Base-by-base conservation (phyloP, 306 rosid species). In the Cucurbita ficifolia region DNA sequence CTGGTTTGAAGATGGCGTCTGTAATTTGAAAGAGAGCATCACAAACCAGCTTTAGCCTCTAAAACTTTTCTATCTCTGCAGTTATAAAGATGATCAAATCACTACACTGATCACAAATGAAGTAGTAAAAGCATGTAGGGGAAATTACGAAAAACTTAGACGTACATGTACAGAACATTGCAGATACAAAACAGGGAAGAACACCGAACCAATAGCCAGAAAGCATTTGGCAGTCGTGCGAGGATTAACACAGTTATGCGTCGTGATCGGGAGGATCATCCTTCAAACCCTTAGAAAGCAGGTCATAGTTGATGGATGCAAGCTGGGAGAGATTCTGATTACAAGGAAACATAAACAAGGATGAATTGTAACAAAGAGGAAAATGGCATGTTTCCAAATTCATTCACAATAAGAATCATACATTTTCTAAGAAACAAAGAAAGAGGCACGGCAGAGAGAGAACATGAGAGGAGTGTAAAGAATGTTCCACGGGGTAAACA, bases 241-340 rank as follows among this genome's bases (percentile, higher is more conserved):
- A 76, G 56, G 72, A 82, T 69, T 57, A 75, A 60, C 78, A 63
- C 46, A 82, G 77, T 83, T 61, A 88, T 53, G 86, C 76, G 75
- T 91, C 81, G 45, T 86, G 83, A 76, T 89, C 82, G 50, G 88
- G 12, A 10, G 87, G 87, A 36, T 95, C 99, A 45, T 91, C 97
- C 86, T 91, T 89, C 83, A 76, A 89, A 81, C 96, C 97, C 85
- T 95, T 91, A 33, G 92, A 80, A 73, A 95, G 96, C 82, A 89
- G 87, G 80, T 95, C 99, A 61, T 95, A 95, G 86, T 95, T 95
- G 96, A 95, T 95, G 75, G 99, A 95, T 33, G 96, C 99, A 77
- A 95, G 96, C 96, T 95, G 96, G 52, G 99, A 95, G 80, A 95
- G 97, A 85, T 95, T 95, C 99, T 95, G 81, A 80, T 70, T 82